Base-by-base conservation (phyloP, 2,329 filamentous ascomycete genomes). In the Tolypocladium nubicola region DNA sequence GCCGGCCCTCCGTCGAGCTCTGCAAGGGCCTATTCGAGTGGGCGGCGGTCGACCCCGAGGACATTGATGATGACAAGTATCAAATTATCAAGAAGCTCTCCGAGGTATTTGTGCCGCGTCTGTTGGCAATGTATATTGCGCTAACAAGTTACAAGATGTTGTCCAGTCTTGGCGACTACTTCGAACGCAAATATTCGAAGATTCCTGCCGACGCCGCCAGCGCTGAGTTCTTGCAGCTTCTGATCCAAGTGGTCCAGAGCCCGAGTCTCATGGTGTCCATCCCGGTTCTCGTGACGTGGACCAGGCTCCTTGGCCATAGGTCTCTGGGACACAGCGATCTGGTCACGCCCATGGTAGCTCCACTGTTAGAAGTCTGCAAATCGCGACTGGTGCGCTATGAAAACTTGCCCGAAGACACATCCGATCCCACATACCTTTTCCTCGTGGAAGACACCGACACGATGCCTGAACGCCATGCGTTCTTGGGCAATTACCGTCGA, bases 381-480 rank as follows among this genome's bases (percentile, higher is more conserved):
- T 82, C 87, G 52, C 83, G 95, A 57, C 77, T 97, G 56, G 80
- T 97, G 59, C 86, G 90, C 56, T 99, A 96, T 71, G 94, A 99
- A 70, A 86, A 82, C 61, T 75, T 97, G 2, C 89, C 91, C 0
- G 86, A 93, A 61, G 88, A 96, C 61, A 88, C 86, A 0, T 83
- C 89, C 52, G 87, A 97, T 64, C 80, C 89, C 2, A 92, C 88
- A 0, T 82, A 91, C 58, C 76, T 90, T 13, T 94, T 96, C 63
- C 79, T 99, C 1, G 80, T 91, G 65, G 92, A 97, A 67, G 94
- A 99, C 68, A 95, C 96, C 57, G 94, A 99, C 67, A 97, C 93
- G 0, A 78, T 93, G 23, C 94, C 94, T 0, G 94, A 99, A 69
- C 83, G 91, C 30, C 94, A 99, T 72, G 90, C 91, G 1, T 99